Base-by-base conservation (phyloP, 495 filamentous ascomycete genomes). In the Podospora bellae-mahoneyi region DNA sequence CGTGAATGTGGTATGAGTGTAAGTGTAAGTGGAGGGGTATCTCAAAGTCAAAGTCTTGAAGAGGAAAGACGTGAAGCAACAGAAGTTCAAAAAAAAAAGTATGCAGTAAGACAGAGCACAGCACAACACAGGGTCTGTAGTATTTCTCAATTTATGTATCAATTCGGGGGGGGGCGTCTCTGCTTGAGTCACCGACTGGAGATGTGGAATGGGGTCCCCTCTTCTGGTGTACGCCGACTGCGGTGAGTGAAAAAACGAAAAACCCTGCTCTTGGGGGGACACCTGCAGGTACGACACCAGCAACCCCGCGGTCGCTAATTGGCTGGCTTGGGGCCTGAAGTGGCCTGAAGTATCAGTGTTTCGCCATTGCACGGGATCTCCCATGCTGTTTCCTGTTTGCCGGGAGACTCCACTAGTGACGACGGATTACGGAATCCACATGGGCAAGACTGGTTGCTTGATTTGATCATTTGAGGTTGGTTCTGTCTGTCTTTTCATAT, bases 161-260 rank as follows among this genome's bases (percentile, higher is more conserved):
- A 20, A 20, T 58, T 26, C 0, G 23, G 23, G 55, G 23, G 23
- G 23, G 23, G 55, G 23, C 23, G n/a, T 19, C 34, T 62, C 59
- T 44, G 54, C 23, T 65, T 69, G 70, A 72, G 70, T 72, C 70
- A 72, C 70, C 28, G 56, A 5, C 30, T 28, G 60, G 28, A 58
- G 60, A 13, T n/a, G 23, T 23, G 5, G 15, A 6, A 53, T 39
- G 15, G 44, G 59, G 54, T 26, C 53, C 60, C 44, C 30, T 64
- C 32, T 39, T 58, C 57, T 34, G 20, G 2, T 28, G 30, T 16
- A 26, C 48, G 69, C 67, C 71, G 71, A 72, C 64, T 66, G 61
- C 70, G 71, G 71, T 68, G 61, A 32, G 18, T 39, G 27, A 44
- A 48, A 63, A 63, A 63, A 62, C 28, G 32, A 67, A 69, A 69